Conservation (phyloP, 768 basidiomycete species). For the Xerocomellus chrysenteron region DNA sequence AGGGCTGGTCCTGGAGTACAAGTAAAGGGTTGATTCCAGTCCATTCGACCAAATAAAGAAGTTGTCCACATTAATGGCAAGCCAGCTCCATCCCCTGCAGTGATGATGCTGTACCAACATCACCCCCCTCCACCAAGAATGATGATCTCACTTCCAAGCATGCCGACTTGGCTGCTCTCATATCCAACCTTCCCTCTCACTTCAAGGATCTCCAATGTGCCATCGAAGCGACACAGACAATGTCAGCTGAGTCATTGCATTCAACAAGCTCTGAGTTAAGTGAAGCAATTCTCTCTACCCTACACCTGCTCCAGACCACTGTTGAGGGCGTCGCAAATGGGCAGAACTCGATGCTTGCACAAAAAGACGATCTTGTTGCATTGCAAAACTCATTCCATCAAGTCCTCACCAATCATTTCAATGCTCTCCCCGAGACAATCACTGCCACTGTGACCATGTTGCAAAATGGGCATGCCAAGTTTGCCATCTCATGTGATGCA, state of each 20-base stretch:
- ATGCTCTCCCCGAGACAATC: conserved; percentile 59
- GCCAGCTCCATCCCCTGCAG: no score
- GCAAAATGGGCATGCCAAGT: conserved; percentile 61
- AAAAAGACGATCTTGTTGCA: conserved; percentile 47
- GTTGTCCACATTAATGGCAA: no score
- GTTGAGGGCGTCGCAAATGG: conserved; percentile 49
- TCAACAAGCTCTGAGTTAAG: conserved; percentile 13
- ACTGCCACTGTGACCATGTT: conserved; percentile 51
- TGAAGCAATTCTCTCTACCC: conserved; percentile 32
- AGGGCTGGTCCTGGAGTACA: no score
- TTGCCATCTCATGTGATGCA: conserved; percentile 54
- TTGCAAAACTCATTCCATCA: conserved; percentile 55
- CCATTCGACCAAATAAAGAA: no score
- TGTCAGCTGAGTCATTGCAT: conserved; percentile 18
- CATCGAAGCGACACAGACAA: conserved; percentile 35
- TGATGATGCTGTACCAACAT: no score
- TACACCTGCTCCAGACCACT: conserved; percentile 47
- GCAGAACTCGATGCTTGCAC: conserved; percentile 48
- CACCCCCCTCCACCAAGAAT: no score
- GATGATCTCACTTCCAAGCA: conserved; percentile 40
- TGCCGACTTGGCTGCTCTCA: conserved; percentile 37
- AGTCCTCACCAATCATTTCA: conserved; percentile 52
- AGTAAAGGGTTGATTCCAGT: no score
- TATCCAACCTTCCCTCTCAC: conserved; percentile 49
- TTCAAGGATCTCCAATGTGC: conserved; percentile 45